A percentile compares a stretch with the other conserved stretches of the same genome.
phyloP scores from a whole-genome alignment of 805 yeast genomes.

The Yarrowia sp. region DNA sequence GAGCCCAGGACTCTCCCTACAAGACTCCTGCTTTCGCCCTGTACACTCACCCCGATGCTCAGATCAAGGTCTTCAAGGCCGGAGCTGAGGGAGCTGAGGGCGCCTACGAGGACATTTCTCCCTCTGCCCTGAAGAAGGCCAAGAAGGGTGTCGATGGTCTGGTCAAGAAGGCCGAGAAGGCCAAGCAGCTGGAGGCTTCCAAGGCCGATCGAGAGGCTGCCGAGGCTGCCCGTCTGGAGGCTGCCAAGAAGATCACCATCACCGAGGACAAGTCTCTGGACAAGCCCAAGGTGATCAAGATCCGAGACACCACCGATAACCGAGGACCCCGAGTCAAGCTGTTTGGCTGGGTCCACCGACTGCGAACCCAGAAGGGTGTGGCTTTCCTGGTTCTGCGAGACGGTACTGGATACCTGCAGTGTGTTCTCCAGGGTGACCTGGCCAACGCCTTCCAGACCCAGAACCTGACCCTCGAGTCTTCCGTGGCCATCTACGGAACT shows the following conservation, averaged over 20 bases:
- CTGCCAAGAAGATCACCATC: slow-evolving; percentile 72
- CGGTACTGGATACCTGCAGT: slow-evolving; percentile 88
- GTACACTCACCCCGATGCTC: slow-evolving; percentile 37
- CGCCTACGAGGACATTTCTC: slow-evolving; percentile 70
- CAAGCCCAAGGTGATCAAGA: slow-evolving; percentile 62
- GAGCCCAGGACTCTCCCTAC: slow-evolving; percentile 68
- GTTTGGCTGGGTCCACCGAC: slow-evolving; percentile 95
- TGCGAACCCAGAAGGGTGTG: slow-evolving; percentile 87
- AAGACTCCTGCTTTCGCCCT: slow-evolving; percentile 82
- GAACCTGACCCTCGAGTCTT: slow-evolving; percentile 83
- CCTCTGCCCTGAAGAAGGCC: slow-evolving; percentile 92
- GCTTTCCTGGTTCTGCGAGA: slow-evolving; percentile 91
- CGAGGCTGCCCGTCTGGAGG: slow-evolving; percentile 71
- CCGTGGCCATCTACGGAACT: slow-evolving; percentile 75
- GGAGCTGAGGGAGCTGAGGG: slow-evolving; percentile 47
- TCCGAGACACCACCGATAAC: slow-evolving; percentile 50
- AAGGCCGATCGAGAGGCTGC: slow-evolving; percentile 57
- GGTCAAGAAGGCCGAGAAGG: slow-evolving; percentile 73
- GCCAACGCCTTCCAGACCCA: slow-evolving; percentile 85
- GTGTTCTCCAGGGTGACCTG: slow-evolving; percentile 83
- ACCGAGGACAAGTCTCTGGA: slow-evolving; percentile 73
- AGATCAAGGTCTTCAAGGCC: slow-evolving; percentile 41
- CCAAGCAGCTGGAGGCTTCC: slow-evolving; percentile 49
- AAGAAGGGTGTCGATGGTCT: slow-evolving; percentile 92
- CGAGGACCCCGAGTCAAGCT: slow-evolving; percentile 72